Conservation (phyloP, 441 rosid genomes). For the Eutrema salsugineum region DNA sequence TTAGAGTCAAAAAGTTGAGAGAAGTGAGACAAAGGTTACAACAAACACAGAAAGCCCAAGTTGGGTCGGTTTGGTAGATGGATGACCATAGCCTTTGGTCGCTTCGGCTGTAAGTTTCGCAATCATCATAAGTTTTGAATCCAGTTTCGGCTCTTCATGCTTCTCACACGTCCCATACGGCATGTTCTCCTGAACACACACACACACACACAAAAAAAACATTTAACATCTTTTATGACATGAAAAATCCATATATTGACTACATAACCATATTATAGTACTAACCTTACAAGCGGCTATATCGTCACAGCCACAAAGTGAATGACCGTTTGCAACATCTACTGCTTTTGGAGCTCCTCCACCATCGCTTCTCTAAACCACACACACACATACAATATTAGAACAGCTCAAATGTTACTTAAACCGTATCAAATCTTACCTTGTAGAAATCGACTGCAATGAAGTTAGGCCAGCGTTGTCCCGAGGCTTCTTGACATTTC, state of each 20-base stretch:
- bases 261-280: neutral
- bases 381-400: neutral
- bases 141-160: conserved; percentile 12
- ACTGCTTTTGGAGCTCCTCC: conserved; percentile 58
- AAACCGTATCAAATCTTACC: conserved; percentile 28
- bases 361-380: conserved; percentile 53
- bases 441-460: conserved; percentile 64
- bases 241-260: neutral
- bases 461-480: conserved; percentile 68
- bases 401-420: neutral
- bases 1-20: conserved; percentile 18
- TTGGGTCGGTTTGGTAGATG: conserved; percentile 34
- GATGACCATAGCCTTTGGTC: conserved; percentile 18
- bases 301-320: conserved; percentile 48
- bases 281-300: conserved; percentile 40
- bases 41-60: conserved; percentile 34
- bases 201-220: neutral
- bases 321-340: conserved; percentile 52
- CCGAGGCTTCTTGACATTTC: conserved; percentile 45
- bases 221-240: neutral
- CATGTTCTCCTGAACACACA: conserved; percentile 26
- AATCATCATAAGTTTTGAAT: conserved; percentile 26
- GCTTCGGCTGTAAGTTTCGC: conserved; percentile 29
- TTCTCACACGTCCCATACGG: conserved; percentile 33
- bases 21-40: conserved; percentile 19